Conservation (phyloP, 2,329 filamentous ascomycete genomes). For the Hymenotorrendiella dingleyae region DNA sequence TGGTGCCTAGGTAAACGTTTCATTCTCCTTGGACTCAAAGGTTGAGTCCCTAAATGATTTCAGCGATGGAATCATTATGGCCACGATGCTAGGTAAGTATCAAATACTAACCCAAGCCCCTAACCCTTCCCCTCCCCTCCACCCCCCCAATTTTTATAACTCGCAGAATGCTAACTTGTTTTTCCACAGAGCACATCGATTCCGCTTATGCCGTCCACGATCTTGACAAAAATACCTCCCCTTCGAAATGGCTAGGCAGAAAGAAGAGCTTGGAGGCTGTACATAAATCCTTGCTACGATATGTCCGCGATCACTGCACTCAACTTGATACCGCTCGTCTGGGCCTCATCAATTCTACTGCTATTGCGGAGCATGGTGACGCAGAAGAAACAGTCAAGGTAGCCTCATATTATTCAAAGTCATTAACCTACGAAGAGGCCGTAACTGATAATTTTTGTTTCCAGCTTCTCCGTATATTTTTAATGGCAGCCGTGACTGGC, state of each 20-base stretch:
- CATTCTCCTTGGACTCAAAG: constrained; percentile 28
- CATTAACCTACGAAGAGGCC: background rate
- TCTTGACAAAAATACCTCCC: constrained; percentile 40
- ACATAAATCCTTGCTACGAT: constrained; percentile 48
- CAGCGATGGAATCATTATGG: constrained; percentile 31
- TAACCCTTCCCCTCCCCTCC: background rate
- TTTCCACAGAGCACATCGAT: constrained; percentile 52
- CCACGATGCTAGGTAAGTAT: constrained; percentile 34
- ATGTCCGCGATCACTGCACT: constrained; percentile 47
- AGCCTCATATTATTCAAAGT: constrained; percentile 20
- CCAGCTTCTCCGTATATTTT: constrained; percentile 55
- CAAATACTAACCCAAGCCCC: too few species aligned
- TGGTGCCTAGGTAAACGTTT: constrained; percentile 28
- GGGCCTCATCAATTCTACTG: constrained; percentile 47
- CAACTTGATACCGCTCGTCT: constrained; percentile 45
- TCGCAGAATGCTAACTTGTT: constrained; percentile 26
- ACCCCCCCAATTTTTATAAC: background rate
- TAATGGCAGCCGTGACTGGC: constrained; percentile 49
- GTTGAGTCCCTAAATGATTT: constrained; percentile 29
- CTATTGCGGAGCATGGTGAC: constrained; percentile 51
- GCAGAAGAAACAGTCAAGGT: constrained; percentile 49
- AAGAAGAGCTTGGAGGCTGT: constrained; percentile 49
- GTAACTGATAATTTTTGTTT: constrained; percentile 22
- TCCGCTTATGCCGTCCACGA: constrained; percentile 48
- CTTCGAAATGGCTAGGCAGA: constrained; percentile 34